Base-by-base conservation (phyloP, 208 protist species). In the Crithidia sp. region DNA sequence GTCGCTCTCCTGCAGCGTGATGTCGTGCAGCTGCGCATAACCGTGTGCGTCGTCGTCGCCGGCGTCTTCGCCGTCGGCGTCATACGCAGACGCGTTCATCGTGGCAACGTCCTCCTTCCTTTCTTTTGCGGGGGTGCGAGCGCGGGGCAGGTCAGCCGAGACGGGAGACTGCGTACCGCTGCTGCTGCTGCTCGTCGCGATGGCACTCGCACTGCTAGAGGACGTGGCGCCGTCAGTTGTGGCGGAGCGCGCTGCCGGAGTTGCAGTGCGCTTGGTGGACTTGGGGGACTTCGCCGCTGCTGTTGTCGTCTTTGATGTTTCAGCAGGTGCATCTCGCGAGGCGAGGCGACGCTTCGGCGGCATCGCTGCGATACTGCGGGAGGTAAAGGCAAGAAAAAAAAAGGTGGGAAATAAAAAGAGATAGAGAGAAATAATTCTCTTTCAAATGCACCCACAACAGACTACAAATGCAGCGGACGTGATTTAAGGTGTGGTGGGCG, bases 1-100 rank as follows among this genome's bases (percentile, higher is more conserved):
- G 56, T 86, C 86, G 61, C 62, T 69, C 61, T 93, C 91, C 59
- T 77, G 88, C 90, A 90, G 91, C 47, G 92, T 86, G n/a, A 93
- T 81, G 65, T 95, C 89, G 58, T 92, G 83, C 41, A 81, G 58
- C 41, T 86, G 76, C 28, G 50, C 80, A 53, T 79, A 79, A 16
- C 74, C 74, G 74, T 79, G 74, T 2, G 67, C 67, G 52, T 70
- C 55, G 36, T 28, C 62, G 0, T 37, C 19, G 82, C 64, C 36
- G 49, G 28, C 28, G 28, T 28, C 73, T 39, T 74, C 63, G 8
- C 58, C 58, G 47, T 71, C 64, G 3, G 66, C 73, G 40, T 63
- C 44, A 41, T 56, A 45, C n/a, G 57, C 57, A 39, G 28, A 47
- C 12, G 17, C 55, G 61, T 47, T 74, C 61, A 36, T 45, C 41